Conservation (phyloP, 306 rosid genomes). For the Inga laurina region DNA sequence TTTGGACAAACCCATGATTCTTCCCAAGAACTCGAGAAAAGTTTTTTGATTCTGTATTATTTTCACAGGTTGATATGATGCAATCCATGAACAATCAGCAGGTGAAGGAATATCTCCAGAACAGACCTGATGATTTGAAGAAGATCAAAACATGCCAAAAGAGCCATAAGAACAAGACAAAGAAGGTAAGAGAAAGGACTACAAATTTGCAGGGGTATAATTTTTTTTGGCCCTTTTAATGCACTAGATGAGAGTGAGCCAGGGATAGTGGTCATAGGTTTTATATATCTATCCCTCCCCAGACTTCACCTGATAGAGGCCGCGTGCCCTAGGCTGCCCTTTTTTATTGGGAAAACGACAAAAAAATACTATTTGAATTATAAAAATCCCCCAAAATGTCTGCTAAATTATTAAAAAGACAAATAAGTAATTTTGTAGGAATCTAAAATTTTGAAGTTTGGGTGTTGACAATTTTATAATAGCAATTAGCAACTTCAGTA, state of each 20-base stretch:
- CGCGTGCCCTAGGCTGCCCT: too few species aligned
- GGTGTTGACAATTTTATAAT: too few species aligned
- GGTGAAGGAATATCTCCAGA: conserved; percentile 25
- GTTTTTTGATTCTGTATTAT: background rate
- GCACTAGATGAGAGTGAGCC: background rate
- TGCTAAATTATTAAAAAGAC: too few species aligned
- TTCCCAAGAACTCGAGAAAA: background rate
- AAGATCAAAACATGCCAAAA: background rate
- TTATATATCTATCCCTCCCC: too few species aligned
- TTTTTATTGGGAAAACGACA: too few species aligned
- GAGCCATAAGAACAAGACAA: conserved; percentile 13
- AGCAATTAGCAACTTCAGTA: too few species aligned
- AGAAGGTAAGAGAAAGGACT: conserved; percentile 29
- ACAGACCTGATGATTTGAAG: conserved; percentile 16
- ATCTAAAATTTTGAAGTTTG: too few species aligned
- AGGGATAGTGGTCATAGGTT: too few species aligned
- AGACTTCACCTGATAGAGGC: too few species aligned
- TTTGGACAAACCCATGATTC: background rate
- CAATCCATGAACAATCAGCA: conserved; percentile 35
- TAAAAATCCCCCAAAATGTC: too few species aligned
- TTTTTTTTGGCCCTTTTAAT: background rate
- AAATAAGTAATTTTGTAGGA: too few species aligned
- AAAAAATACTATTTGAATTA: too few species aligned
- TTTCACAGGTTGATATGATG: conserved; percentile 34
- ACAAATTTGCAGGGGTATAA: background rate